Evolutionary conservation across 1,139 yeast species (phyloP).

Genomic region (Sugiyamaella novakii): DNA sequence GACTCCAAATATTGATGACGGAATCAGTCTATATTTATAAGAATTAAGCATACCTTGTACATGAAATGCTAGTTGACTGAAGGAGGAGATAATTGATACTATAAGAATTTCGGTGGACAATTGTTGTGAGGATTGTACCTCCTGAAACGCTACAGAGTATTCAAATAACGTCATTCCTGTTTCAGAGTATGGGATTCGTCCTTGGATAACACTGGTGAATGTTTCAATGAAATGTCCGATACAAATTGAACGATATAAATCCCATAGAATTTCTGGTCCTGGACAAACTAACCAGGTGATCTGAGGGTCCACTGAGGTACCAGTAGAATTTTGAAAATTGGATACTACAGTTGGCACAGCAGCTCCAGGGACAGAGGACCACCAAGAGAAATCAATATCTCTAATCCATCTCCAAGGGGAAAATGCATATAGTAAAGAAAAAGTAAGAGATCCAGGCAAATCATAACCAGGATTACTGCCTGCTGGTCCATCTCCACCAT

Average conservation of each 20-base stretch:
- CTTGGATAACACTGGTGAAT: conserved; percentile 62
- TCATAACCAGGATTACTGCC: neutral
- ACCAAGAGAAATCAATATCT: conserved; percentile 2
- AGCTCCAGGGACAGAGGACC: neutral
- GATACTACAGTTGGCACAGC: neutral
- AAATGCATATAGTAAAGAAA: neutral
- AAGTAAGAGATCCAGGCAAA: neutral
- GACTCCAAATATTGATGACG: conserved; percentile 60
- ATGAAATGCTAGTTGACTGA: conserved; percentile 61
- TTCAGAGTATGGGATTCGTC: conserved; percentile 61
- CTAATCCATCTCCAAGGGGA: conserved; percentile 7
- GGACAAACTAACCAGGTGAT: conserved; percentile 3
- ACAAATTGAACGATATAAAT: conserved; percentile 62
- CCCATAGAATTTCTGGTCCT: conserved; percentile 59
- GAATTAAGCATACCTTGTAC: conserved; percentile 56
- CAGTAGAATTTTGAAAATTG: neutral
- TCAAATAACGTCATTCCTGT: conserved; percentile 74
- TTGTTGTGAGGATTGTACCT: conserved; percentile 54
- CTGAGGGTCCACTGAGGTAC: neutral
- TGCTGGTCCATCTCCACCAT: neutral
- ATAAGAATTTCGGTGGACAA: conserved; percentile 60
- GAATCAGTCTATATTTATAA: conserved; percentile 59
- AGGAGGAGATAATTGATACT: conserved; percentile 54
- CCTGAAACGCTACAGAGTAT: conserved; percentile 73
- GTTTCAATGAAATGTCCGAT: conserved; percentile 70